Base-by-base conservation (phyloP, 2,329 filamentous ascomycete species). In the Neonectria coccinea region DNA sequence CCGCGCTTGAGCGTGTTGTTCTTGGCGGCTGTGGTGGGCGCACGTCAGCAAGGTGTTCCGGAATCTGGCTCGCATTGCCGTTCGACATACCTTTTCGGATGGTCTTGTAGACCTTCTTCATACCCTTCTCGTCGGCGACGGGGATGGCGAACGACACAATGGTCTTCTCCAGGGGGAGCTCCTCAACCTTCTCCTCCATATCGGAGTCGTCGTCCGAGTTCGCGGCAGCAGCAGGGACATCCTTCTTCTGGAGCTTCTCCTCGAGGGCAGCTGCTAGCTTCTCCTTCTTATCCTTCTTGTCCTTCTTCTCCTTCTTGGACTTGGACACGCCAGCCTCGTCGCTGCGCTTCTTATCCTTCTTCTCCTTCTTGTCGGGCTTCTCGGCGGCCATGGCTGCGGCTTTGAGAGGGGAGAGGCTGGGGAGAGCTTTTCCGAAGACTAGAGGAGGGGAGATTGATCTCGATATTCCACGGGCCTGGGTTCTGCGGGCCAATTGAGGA, bases 1-100 rank as follows among this genome's bases (percentile, higher is more conserved):
- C 96, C 96, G 77, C 96, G 94, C 85, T 97, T 97, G 77, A 99
- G 92, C 64, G 93, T 92, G 84, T 97, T 97, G 83, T 93, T 89
- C 83, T 97, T 97, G 75, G 96, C 94, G 73, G 95, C 96, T 98
- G 80, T 63, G 27, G 11, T 50, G 31, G 25, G 58, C 44, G 65
- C 42, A 47, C 53, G 69, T 63, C 45, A 55, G 73, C 67, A 68
- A 68, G 72, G 53, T 31, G 27, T 5, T 52, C 12, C 44, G 42
- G 18, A 47, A 55, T 55, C 44, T 25, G 39, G 18, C 22, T 56
- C 50, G 33, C 22, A 25, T 31, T 31, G 22, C 22, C 39, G 36
- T 29, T 59, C 42, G 62, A 72, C 83, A 56, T 79, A 89, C 87
- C 84, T 79, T 86, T 86, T 72, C 83, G 81, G 67, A 86, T 84